Conservation (phyloP, 768 basidiomycete species). For the Collybia nuda region DNA sequence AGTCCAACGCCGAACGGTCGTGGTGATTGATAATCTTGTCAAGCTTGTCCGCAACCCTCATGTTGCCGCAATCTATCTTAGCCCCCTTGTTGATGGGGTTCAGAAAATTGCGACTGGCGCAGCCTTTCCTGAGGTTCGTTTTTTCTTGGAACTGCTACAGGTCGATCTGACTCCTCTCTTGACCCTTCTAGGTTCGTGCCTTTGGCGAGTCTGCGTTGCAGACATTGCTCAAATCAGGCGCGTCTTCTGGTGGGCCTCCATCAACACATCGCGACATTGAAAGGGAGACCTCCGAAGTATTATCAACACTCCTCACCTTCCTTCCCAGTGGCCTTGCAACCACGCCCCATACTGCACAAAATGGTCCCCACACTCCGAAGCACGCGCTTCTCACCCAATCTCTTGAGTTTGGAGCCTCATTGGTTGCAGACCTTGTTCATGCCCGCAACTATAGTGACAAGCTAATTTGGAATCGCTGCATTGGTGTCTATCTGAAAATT, state of each 20-base stretch:
- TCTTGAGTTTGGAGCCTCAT: constrained; percentile 69
- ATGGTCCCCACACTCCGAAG: constrained; percentile 34
- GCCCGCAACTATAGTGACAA: constrained; percentile 53
- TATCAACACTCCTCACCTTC: constrained; percentile 56
- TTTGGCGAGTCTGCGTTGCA: constrained; percentile 83
- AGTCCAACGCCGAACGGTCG: constrained; percentile 90
- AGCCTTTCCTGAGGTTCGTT: constrained; percentile 87
- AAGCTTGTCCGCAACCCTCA: constrained; percentile 93
- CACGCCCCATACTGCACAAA: constrained; percentile 20
- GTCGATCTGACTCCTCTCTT: neutral
- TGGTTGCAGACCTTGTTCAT: constrained; percentile 78
- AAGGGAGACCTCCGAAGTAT: constrained; percentile 56
- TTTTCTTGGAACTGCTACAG: constrained; percentile 8
- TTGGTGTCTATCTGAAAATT: constrained; percentile 69
- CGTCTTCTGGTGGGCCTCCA: constrained; percentile 70
- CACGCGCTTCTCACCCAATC: constrained; percentile 58
- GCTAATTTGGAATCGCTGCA: constrained; percentile 64
- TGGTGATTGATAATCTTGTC: constrained; percentile 94
- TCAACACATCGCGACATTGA: constrained; percentile 70
- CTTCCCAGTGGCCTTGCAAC: constrained; percentile 51
- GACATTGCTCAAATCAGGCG: constrained; percentile 82
- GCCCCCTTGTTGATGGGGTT: constrained; percentile 85
- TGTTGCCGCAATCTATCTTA: constrained; percentile 87
- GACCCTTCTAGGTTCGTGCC: constrained; percentile 69
- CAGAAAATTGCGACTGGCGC: constrained; percentile 87